Percentiles rank a stretch among this genome's conserved stretches.
Conservation (phyloP, 306 rosid genomes). For the Delonix regia region DNA sequence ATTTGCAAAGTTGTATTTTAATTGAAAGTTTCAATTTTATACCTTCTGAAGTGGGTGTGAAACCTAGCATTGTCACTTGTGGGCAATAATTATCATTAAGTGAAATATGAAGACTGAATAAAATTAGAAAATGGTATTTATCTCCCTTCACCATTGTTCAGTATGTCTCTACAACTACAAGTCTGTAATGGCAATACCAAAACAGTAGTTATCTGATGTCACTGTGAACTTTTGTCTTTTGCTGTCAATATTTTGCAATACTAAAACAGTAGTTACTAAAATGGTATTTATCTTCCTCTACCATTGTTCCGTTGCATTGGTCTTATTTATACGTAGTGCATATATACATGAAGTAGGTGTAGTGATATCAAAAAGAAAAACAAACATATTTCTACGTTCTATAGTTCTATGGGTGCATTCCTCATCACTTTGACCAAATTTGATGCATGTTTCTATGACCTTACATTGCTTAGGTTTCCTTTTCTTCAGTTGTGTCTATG, state of each 20-base stretch:
- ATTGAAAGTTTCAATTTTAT: background rate
- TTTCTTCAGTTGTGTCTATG: background rate
- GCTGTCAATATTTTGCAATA: background rate
- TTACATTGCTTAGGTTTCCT: background rate
- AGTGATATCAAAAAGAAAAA: background rate
- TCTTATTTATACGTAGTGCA: background rate
- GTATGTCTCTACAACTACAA: background rate
- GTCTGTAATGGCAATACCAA: background rate
- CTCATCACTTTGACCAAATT: background rate
- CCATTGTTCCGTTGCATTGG: background rate
- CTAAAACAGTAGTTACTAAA: too few species aligned
- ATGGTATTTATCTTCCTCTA: too few species aligned
- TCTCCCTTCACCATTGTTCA: background rate
- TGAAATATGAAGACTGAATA: background rate
- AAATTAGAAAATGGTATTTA: background rate
- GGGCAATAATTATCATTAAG: background rate
- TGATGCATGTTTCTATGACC: background rate
- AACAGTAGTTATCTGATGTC: background rate
- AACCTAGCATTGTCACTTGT: background rate
- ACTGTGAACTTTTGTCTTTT: background rate
- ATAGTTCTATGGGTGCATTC: background rate
- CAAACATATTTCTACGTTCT: background rate
- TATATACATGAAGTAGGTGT: background rate
- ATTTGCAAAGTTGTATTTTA: background rate
- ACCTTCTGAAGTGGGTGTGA: background rate